Evolutionary conservation across 306 rosid species (phyloP).

Genomic region (Lathyrus tuberosus): DNA sequence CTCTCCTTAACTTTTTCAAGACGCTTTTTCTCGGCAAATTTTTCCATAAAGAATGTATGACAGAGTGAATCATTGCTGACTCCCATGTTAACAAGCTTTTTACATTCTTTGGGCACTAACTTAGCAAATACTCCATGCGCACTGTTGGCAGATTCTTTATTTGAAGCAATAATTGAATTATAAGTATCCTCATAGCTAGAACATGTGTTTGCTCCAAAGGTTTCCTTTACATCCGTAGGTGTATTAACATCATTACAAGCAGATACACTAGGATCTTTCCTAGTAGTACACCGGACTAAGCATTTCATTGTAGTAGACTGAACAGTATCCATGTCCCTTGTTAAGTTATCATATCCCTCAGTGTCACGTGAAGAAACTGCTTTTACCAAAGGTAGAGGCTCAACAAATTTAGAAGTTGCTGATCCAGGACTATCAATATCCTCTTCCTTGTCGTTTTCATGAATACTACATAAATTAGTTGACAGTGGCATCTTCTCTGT

Average conservation of each 20-base stretch:
- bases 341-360: constrained; percentile 36
- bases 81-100: constrained; percentile 39
- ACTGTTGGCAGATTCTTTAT: constrained; percentile 60
- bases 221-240: constrained; percentile 37
- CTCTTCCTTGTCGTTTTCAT: constrained; percentile 57
- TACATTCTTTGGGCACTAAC: constrained; percentile 49
- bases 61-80: constrained; percentile 35
- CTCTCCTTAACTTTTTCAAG: constrained; percentile 75
- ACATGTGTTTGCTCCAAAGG: constrained; percentile 31
- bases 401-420: constrained; percentile 80
- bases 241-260: constrained; percentile 44
- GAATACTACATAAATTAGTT: constrained; percentile 44
- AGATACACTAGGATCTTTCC: constrained; percentile 43
- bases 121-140: constrained; percentile 55
- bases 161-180: constrained; percentile 55
- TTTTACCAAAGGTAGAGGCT: constrained; percentile 54
- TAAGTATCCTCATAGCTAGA: constrained; percentile 36
- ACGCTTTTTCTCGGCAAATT: constrained; percentile 58
- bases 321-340: constrained; percentile 44
- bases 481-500: constrained; percentile 52
- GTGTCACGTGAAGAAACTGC: constrained; percentile 47
- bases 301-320: constrained; percentile 38
- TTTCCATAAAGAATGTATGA: constrained; percentile 51
- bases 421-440: constrained; percentile 94
- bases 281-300: constrained; percentile 43